A percentile compares a stretch with the other conserved stretches of the same genome.
Evolutionary conservation across 257 asterid species (phyloP).

Genomic region (Solanum corneliomulleri): DNA sequence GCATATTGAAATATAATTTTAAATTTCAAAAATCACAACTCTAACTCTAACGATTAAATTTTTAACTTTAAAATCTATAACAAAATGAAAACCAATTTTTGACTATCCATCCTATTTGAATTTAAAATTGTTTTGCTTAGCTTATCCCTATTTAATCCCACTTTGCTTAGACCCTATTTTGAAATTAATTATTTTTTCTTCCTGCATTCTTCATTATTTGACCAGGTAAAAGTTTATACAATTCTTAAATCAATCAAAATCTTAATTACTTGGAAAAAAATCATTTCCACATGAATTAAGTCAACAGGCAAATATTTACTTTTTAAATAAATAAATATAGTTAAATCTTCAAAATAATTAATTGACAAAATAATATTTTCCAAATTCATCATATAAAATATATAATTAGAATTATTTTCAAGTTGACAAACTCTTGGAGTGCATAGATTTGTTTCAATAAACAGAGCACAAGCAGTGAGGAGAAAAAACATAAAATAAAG

Average conservation of each 20-base stretch:
- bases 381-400: too few relatives aligned
- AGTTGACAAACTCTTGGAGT: not conserved
- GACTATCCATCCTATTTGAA: not conserved
- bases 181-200: not conserved
- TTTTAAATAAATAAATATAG: too few relatives aligned
- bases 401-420: not conserved
- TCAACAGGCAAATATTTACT: not conserved
- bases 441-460: not conserved
- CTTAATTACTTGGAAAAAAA: not conserved
- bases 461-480: not conserved
- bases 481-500: too few relatives aligned
- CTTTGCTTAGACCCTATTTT: not conserved
- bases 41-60: too few relatives aligned
- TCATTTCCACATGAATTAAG: not conserved
- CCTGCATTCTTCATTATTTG: not conserved
- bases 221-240: not conserved
- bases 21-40: too few relatives aligned
- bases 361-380: too few relatives aligned
- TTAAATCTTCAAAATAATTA: not conserved
- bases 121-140: not conserved
- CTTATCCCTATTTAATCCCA: not conserved
- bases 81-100: too few relatives aligned
- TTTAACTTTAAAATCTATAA: not conserved
- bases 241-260: not conserved
- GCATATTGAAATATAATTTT: not conserved